Base-by-base conservation (phyloP, 441 rosid species). In the Iberis amara region DNA sequence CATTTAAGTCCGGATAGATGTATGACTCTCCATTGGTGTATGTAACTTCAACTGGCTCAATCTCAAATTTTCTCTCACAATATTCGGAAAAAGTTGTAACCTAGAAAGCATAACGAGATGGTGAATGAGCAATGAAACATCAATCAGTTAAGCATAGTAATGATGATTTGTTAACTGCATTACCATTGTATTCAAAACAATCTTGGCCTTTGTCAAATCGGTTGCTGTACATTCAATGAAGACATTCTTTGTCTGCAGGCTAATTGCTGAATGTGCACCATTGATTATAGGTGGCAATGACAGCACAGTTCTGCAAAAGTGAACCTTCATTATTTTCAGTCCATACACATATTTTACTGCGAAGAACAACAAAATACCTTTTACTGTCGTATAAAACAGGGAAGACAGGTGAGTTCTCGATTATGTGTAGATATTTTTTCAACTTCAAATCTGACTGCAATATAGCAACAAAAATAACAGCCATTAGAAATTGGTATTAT, bases 181-280 rank as follows among this genome's bases (percentile, higher is more conserved):
- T 74, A 91, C 97, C 90, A 89, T 77, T 64, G 97, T 86, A 74
- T 84, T 92, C 68, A 92, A 63, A 45, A 92, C 99, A 69, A 76
- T 78, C 67, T 79, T 89, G 64, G 99, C 99, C 83, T 86, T 86
- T 3, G 92, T 86, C 71, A 89, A 68, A 70, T 92, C 99, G 6
- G 86, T 89, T 47, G 97, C 97, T 9, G 97, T 92, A 71, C 99
- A 92, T 65, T 92, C 99, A 65, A 89, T 79, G 68, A 92, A 76
- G 67, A 92, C 86, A 74, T 89, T 92, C 76, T 79, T 89, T 15
- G 99, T 92, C 79, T 86, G 76, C 47, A 89, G 73, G 58, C 84
- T 80, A 54, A 92, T 86, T 51, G 97, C 97, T 21, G 96, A 92
- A 74, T 89, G 97, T 43, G 96, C 92, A 63, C 97, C 77, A 73